These are phyloP conservation scores for Phytophthora syringae DNA, from an alignment of 352 stramenopile species.

Conservation along the genomic window DNA sequence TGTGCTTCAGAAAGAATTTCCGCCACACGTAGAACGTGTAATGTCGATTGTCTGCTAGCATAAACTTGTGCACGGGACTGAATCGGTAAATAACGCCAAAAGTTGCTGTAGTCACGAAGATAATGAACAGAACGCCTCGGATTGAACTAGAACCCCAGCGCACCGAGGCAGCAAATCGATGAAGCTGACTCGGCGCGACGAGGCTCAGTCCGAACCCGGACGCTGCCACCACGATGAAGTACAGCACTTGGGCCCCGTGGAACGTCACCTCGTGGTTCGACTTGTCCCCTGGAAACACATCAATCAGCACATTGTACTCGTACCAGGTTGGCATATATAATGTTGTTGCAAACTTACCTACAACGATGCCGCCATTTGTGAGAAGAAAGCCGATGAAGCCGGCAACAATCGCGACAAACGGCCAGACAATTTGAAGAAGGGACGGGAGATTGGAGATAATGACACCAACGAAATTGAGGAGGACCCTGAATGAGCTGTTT, in stretches of 20 bases:
- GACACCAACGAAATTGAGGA: conserved; percentile 70
- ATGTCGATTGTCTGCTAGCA: conserved; percentile 93
- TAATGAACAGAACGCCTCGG: conserved; percentile 43
- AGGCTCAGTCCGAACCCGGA: conserved; percentile 67
- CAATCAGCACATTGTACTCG: neutral
- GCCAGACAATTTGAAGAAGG: conserved; percentile 73
- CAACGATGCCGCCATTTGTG: conserved; percentile 81
- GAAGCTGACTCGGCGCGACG: conserved; percentile 40
- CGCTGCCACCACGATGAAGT: conserved; percentile 72
- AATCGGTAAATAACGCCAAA: conserved; percentile 60
- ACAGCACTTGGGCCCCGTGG: conserved; percentile 78
- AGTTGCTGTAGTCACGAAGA: conserved; percentile 17
- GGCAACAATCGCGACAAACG: conserved; percentile 64
- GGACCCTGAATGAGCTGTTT: conserved; percentile 45
- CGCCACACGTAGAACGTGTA: conserved; percentile 94
- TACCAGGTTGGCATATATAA: neutral
- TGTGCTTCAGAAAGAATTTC: conserved; percentile 85
- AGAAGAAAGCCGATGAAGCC: conserved; percentile 71
- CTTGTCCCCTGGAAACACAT: conserved; percentile 67
- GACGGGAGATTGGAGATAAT: conserved; percentile 54
- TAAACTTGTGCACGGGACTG: conserved; percentile 90
- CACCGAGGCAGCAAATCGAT: conserved; percentile 43
- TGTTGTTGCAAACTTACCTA: conserved; percentile 48
- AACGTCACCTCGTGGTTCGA: conserved; percentile 81
- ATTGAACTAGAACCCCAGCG: conserved; percentile 43